Evolutionary conservation across 352 stramenopile genomes (phyloP), one percentile per base, ranked within the genome.

Genomic region (Thraustochytrium sp.): DNA sequence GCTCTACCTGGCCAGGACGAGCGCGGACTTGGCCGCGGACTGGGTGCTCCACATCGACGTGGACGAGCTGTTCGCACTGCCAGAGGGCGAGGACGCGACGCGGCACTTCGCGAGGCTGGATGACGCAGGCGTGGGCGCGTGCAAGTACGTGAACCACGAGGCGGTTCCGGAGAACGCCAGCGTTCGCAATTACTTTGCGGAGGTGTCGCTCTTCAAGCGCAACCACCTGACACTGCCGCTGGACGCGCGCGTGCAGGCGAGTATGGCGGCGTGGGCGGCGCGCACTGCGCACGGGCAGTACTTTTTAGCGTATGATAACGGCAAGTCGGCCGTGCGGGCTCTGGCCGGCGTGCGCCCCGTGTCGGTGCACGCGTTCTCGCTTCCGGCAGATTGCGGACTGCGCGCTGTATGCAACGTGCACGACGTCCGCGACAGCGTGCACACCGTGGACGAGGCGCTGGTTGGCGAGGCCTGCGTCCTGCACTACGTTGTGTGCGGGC

Each of bases 271-370:
- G 1, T 72, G 59, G 59, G 59, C 59, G 0, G n/a, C 9, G 34
- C 59, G 59, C 29, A 72, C 59, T 0, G 59, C 42, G 16, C 21
- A 72, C 26, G 59, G 26, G 8, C 59, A 72, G 26, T 72, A 72
- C 59, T 72, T 72, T 72, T 72, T 72, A 31, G 59, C 59, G 9
- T 72, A 72, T 26, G 59, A 72, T 26, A 72, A 72, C 26, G 59
- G 59, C 34, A 72, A 72, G 40, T 72, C 59, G 26, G 40, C 40
- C 23, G 59, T 72, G 36, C 59, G 59, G 8, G 26, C 59, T 21
- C 23, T 72, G 5, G 5, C 59, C 21, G 59, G 59, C 26, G 5
- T 2, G 16, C 40, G 34, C 9, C 21, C 59, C 1, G 21, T 44
- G 21, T 72, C 59, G 8, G 59, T 72, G 34, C 59, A 72, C 59